phyloP scores from a whole-genome alignment of 208 protist genomes.

The Leishmania tarentolae region DNA sequence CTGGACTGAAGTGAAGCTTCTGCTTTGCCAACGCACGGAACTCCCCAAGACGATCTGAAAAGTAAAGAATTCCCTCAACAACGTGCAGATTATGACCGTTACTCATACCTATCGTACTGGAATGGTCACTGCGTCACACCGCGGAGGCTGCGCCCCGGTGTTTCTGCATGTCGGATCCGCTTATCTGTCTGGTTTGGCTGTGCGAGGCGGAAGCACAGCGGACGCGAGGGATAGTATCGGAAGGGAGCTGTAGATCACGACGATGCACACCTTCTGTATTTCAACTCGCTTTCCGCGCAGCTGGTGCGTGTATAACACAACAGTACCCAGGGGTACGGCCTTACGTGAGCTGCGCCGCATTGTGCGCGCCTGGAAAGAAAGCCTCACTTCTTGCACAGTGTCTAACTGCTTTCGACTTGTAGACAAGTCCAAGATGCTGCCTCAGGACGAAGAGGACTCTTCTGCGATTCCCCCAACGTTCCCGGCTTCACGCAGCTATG shows the following conservation, averaged over 20 bases:
- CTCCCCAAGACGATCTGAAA: slow-evolving; percentile 85
- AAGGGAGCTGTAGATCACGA: slow-evolving; percentile 63
- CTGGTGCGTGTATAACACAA: slow-evolving; percentile 74
- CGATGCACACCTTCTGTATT: slow-evolving; percentile 48
- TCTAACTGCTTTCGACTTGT: slow-evolving; percentile 20
- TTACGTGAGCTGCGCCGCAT: slow-evolving; percentile 58
- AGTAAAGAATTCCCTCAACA: slow-evolving; percentile 66
- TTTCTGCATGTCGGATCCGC: slow-evolving; percentile 54
- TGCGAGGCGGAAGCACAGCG: slow-evolving; percentile 49
- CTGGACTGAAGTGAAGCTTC: slow-evolving; percentile 70
- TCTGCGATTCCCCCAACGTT: neutral
- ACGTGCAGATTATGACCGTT: slow-evolving; percentile 53
- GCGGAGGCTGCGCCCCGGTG: slow-evolving; percentile 5
- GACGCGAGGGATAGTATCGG: slow-evolving; percentile 82
- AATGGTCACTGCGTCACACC: slow-evolving; percentile 39
- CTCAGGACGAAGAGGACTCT: slow-evolving; percentile 20
- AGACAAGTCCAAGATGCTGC: slow-evolving; percentile 29
- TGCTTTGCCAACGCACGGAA: slow-evolving; percentile 18
- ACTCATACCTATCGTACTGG: slow-evolving; percentile 40
- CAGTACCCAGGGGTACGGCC: slow-evolving; percentile 52
- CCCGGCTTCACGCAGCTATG: neutral
- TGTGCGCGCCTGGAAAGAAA: slow-evolving; percentile 32
- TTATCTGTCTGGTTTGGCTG: slow-evolving; percentile 68
- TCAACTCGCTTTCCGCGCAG: slow-evolving; percentile 85
- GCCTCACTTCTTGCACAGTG: slow-evolving; percentile 21